A percentile compares a stretch with the other conserved stretches of the same genome.
These are phyloP conservation scores for Ettlia oleoabundans DNA, from an alignment of 139 green algal genomes.

Conservation along the genomic window DNA sequence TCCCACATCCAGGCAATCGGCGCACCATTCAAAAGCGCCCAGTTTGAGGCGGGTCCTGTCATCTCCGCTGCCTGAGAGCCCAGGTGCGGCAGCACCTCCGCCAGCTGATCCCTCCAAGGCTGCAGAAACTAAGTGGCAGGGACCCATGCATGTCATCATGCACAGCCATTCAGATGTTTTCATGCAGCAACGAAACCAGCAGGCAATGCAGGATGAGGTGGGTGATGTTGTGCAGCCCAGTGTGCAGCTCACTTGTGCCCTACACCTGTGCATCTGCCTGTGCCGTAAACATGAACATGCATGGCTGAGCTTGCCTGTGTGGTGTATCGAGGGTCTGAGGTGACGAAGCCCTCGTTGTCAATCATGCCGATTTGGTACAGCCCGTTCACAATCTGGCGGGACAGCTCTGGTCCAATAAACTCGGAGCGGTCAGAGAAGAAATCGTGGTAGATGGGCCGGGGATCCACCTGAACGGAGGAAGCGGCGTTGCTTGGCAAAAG, in stretches of 20 bases:
- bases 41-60: not conserved
- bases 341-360: conserved; percentile 5
- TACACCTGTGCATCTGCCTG: not conserved
- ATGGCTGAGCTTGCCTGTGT: not conserved
- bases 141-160: too few species aligned
- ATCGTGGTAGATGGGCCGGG: conserved; percentile 5
- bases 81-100: not conserved
- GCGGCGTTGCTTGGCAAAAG: too few species aligned
- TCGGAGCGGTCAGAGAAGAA: conserved; percentile 34
- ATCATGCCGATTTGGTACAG: conserved; percentile 27
- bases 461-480: conserved; percentile 5
- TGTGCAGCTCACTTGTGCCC: not conserved
- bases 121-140: not conserved
- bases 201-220: not conserved
- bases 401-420: conserved; percentile 7
- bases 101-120: conserved; percentile 21
- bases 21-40: conserved; percentile 2
- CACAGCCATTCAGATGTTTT: too few species aligned
- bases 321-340: conserved; percentile 15
- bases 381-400: not conserved
- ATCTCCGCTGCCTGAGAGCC: not conserved
- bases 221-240: not conserved
- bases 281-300: not conserved
- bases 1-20: not conserved
- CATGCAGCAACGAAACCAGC: not conserved